Evolutionary conservation across 139 green algal genomes (phyloP), one percentile per base, ranked within the genome.

Genomic region (Coelastrella sp.): DNA sequence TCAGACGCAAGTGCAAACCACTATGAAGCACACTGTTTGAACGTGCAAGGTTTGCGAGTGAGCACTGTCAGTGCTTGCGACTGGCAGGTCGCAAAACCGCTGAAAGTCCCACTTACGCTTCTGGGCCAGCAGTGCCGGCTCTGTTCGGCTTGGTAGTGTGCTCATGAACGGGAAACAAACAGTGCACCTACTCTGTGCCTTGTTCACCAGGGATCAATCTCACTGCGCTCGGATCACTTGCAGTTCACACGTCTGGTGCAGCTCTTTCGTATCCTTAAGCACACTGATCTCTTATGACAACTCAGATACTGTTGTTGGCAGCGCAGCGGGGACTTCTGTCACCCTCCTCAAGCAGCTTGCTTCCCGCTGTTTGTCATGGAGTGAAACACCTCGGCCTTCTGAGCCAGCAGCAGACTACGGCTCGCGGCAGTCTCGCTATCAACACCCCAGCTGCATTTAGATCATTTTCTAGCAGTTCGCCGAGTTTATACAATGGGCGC

Each of bases 401-500:
- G 50, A 27, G 62, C 62, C 62, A 69, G 30, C n/a, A 23, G 13
- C 62, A 69, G n/a, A 19, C 62, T 69, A 8, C 17, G 9, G 4
- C 11, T 21, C 66, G 35, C 19, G 1, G 17, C 13, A 27, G 15
- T 17, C 35, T 17, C 7, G 35, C 30, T 11, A 2, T 9, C 4
- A 74, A 15, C 19, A 4, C 27, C 9, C 7, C 9, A 45, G 5
- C n/a, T 9, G 13, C 34, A 30, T 38, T 48, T 0, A 74, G 66
- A 23, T 5, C 9, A 17, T 76, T 76, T 40, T 66, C 11, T 6
- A 84, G 27, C 40, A 84, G 78, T 15, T 32, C 41, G 37, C 15
- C 59, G 7, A 48, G 37, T 23, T 27, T 74, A 4, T 84, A 63
- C 62, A 84, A 76, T 4, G 78, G 78, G 23, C 37, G 62, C 48